These are phyloP conservation scores for Talaromyces proteolyticus DNA, from an alignment of 495 filamentous ascomycete species.

Conservation along the genomic window DNA sequence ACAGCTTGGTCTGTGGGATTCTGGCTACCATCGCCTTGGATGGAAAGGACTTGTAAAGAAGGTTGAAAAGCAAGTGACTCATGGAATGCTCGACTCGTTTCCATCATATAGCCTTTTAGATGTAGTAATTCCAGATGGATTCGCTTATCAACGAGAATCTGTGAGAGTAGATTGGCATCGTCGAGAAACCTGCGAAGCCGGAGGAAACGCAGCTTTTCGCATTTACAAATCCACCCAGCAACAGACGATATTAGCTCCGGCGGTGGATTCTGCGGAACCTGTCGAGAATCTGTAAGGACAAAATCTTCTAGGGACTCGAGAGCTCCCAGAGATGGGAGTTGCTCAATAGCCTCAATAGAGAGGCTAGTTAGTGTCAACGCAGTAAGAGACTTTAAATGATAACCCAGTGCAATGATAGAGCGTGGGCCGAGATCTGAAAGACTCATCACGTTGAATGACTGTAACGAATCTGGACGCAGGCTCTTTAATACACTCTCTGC, in stretches of 20 bases:
- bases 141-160: constrained; percentile 44
- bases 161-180: constrained; percentile 43
- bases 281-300: constrained; percentile 35
- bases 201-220: constrained; percentile 45
- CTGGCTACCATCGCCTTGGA: constrained; percentile 25
- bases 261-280: not conserved
- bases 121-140: constrained; percentile 42
- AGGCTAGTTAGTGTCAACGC: constrained; percentile 49
- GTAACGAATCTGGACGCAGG: constrained; percentile 51
- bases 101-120: constrained; percentile 40
- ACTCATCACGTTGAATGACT: constrained; percentile 43
- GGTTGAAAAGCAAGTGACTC: constrained; percentile 42
- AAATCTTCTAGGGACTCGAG: constrained; percentile 50
- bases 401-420: constrained; percentile 50
- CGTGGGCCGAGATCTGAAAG: constrained; percentile 41
- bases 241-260: constrained; percentile 19
- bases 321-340: constrained; percentile 28
- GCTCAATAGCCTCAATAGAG: constrained; percentile 32
- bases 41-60: constrained; percentile 33
- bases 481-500: constrained; percentile 53
- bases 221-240: constrained; percentile 34
- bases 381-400: constrained; percentile 50
- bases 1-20: constrained; percentile 38
- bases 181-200: constrained; percentile 43
- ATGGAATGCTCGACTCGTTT: constrained; percentile 42